Percentiles rank a stretch among this genome's conserved stretches.
Evolutionary conservation across 768 basidiomycete species (phyloP).

Genomic region (Coprinopsis marcescibilis): DNA sequence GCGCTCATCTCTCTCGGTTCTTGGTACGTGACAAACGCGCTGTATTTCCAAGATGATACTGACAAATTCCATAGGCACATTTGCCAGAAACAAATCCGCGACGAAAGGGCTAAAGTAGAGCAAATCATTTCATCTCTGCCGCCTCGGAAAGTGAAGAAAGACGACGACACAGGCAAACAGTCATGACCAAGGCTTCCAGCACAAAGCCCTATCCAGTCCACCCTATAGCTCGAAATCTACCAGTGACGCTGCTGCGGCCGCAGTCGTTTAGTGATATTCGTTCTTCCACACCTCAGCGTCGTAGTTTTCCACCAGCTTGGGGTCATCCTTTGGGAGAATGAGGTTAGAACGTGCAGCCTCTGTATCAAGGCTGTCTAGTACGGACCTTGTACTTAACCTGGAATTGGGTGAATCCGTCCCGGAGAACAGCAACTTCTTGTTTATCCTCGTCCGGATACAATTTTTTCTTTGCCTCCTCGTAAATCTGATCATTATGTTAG

Average conservation of each 20-base stretch:
- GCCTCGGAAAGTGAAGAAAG: slow-evolving; percentile 42
- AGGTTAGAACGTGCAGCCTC: neutral
- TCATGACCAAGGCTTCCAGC: neutral
- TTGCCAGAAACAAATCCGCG: slow-evolving; percentile 49
- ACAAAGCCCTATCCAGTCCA: too few species aligned
- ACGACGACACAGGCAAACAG: neutral
- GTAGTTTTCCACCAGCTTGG: neutral
- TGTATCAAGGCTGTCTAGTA: neutral
- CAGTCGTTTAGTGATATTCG: neutral
- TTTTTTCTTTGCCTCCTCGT: slow-evolving; percentile 54
- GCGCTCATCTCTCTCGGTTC: slow-evolving; percentile 59
- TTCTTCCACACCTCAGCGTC: neutral
- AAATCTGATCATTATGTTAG: slow-evolving; percentile 41
- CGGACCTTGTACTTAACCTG: slow-evolving; percentile 62
- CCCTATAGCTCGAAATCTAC: neutral
- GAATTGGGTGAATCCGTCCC: slow-evolving; percentile 69
- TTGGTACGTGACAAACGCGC: slow-evolving; percentile 44
- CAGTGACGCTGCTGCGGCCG: neutral
- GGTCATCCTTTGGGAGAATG: neutral
- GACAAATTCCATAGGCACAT: slow-evolving; percentile 42
- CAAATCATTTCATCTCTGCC: slow-evolving; percentile 59
- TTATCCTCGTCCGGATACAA: slow-evolving; percentile 35
- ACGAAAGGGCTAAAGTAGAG: slow-evolving; percentile 50
- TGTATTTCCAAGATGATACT: neutral
- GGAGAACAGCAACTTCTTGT: slow-evolving; percentile 60